Evolutionary conservation across 495 filamentous ascomycete genomes (phyloP), one percentile per base, ranked within the genome.

Genomic region (Aspergillus diversus): DNA sequence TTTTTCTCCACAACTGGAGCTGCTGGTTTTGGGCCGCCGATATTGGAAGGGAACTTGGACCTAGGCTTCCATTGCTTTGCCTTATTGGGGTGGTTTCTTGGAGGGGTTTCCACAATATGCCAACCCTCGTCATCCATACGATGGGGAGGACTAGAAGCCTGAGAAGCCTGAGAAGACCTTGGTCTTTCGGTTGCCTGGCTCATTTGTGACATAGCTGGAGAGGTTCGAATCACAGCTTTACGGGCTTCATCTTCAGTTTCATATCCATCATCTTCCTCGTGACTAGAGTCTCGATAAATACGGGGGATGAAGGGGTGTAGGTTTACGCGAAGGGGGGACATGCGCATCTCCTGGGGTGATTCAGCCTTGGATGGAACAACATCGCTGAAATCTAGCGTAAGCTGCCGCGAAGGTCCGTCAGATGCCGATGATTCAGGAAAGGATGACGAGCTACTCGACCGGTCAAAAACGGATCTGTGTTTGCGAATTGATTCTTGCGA

Each of bases 381-480:
- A 34, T 77, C 77, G 33, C 63, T 73, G 54, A 66, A 72, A 39
- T 73, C 71, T 63, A 69, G 74, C 0, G 77, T 81, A 7, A 71
- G 69, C 16, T 70, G 68, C 5, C 76, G 75, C 2, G 75, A 75
- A 7, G 64, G 46, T 17, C 71, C 70, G 57, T 80, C 71, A 32
- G 79, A 73, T 13, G 70, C 59, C 1, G 74, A 72, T 0, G 77
- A 83, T 9, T 75, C 76, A 0, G 76, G 78, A 7, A 73, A 69
- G 5, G 75, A 77, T 7, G 81, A 83, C 0, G 89, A 83, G 70
- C 87, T 90, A 59, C 86, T 91, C 2, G 87, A 84, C 17, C 87
- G 81, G 68, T 92, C 89, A 65, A 92, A 92, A 5, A 92, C 87
- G 0, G 90, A 92, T 4, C 83, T 80, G 42, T 86, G 81, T 5